Evolutionary conservation across 2,329 filamentous ascomycete species (phyloP), one percentile per base, ranked within the genome.

Genomic region (Fusarium tuaranense): DNA sequence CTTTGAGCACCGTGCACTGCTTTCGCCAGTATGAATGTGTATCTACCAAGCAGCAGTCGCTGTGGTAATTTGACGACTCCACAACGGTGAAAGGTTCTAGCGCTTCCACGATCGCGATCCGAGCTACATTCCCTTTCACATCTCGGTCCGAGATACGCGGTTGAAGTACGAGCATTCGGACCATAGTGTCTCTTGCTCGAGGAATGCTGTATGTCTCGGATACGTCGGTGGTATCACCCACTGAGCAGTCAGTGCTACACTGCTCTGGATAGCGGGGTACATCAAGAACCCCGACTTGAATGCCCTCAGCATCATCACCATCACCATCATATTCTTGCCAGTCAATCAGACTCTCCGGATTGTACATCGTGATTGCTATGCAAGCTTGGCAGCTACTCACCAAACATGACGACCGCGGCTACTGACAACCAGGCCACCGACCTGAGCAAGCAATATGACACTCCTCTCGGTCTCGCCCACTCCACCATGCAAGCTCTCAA

Each of bases 401-500:
- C n/a, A 57, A 41, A 16, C 20, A 76, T 78, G 77, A 48, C 69
- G 1, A 60, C 58, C 36, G 46, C 68, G 34, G 39, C 57, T 14
- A 59, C 76, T 59, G 27, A 62, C 27, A 57, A 73, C 36, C 76
- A 79, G 46, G 62, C 63, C 39, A 84, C 84, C 10, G 80, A 81
- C 12, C 82, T 87, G 69, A 86, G 84, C 81, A 81, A 80, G 68
- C 80, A 86, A 71, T 87, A 87, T 80, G 85, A 86, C 55, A 86
- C 85, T 41, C 85, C 83, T 6, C 74, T 87, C 30, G 85, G 85
- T 18, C 78, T 87, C 34, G 83, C 82, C 36, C 85, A 87, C 78
- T 84, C 84, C 13, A 86, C 85, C 5, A 84, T 86, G 82, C 84
- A 86, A 74, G 84, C 85, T 14, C 82, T 90, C 71, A 90, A 90